Base-by-base conservation (phyloP, 176 grass and related monocot species). In the Phyllostachys edulis region DNA sequence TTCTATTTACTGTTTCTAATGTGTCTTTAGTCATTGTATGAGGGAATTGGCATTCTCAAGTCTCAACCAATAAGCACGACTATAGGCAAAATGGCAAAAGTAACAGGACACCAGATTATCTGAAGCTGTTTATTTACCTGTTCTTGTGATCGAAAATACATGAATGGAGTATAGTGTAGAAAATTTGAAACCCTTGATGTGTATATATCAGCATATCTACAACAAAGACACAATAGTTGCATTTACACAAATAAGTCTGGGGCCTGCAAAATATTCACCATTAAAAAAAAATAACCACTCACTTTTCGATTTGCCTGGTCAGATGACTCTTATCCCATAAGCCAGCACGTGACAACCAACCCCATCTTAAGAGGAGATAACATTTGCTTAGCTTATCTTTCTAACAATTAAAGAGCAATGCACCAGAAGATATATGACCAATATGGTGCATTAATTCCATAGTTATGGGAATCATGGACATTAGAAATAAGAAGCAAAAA, bases 291-390 rank as follows among this genome's bases (percentile, higher is more conserved):
- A 84, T 21, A 66, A 84, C 17, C 41, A 88, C 84, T 80, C 78
- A 98, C 95, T 98, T 98, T 59, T 98, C 95, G 57, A 98, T 93
- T 91, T 98, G 95, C 77, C 89, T 94, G 72, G 90, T 93, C 57
- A 98, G 85, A 70, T 98, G 95, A 82, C 95, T 95, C 85, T 98
- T 98, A 86, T 98, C 95, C 95, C 95, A 98, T 55, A 98, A 85
- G 67, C 95, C 95, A 75, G 95, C 87, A 86, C 95, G 92, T 67
- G 92, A 98, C 32, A 98, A 75, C 91, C 94, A 98, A 77, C 95
- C 95, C 95, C 95, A 98, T 86, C 95, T 98, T 73, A 74, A 89
- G 63, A 88, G 34, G 18, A 80, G 81, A 85, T 51, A 78, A 24
- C 36, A 80, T 44, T 71, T 41, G 54, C 11, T 87, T 84, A 79